These are phyloP conservation scores for Trichoderma atrobrunneum DNA, from an alignment of 2,329 filamentous ascomycete genomes.

Conservation along the genomic window DNA sequence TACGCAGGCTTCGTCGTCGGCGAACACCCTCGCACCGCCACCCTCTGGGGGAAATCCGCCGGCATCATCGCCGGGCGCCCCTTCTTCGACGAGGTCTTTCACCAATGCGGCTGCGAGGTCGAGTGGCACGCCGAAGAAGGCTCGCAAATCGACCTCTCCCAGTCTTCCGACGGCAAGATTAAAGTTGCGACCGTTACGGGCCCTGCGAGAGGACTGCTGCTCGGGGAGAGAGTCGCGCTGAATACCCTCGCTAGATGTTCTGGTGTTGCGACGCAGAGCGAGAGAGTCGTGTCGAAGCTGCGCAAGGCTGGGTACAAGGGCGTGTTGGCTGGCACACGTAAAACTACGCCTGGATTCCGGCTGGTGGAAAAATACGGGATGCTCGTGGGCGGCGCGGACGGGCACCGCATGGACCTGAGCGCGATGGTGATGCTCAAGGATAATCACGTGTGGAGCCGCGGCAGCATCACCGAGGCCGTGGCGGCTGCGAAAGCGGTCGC, in stretches of 20 bases:
- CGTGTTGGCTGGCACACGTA: constrained; percentile 87
- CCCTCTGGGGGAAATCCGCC: constrained; percentile 65
- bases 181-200: constrained; percentile 79
- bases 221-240: constrained; percentile 90
- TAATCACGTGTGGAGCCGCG: constrained; percentile 93
- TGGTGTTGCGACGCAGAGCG: constrained; percentile 74
- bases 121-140: constrained; percentile 85
- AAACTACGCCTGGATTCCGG: constrained; percentile 94
- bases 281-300: constrained; percentile 53
- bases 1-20: constrained; percentile 97
- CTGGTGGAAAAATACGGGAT: constrained; percentile 98
- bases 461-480: constrained; percentile 83
- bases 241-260: constrained; percentile 90
- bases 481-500: constrained; percentile 76
- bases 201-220: constrained; percentile 73
- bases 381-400: constrained; percentile 87
- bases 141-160: constrained; percentile 54
- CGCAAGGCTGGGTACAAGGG: constrained; percentile 72
- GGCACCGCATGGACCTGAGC: constrained; percentile 85
- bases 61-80: constrained; percentile 88
- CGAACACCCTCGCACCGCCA: constrained; percentile 59
- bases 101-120: constrained; percentile 85
- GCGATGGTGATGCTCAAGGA: constrained; percentile 99
- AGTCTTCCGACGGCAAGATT: constrained; percentile 44
- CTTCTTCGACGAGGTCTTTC: constrained; percentile 93